Conservation (phyloP, 1,284 basidiomycete genomes). For the Tilletia caries region DNA sequence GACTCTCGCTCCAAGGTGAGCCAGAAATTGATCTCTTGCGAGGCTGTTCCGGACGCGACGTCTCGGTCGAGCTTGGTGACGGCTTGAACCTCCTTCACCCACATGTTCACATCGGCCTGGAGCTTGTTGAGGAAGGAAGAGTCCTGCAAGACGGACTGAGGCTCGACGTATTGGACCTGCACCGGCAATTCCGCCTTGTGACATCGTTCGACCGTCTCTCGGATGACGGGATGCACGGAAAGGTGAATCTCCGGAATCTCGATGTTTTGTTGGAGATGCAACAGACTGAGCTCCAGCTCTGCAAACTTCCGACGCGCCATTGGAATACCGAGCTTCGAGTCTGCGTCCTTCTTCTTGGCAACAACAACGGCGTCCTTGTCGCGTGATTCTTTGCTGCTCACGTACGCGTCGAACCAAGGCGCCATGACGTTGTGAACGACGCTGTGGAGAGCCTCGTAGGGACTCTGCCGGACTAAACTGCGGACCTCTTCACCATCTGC, state of each 20-base stretch:
- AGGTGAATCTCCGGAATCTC: slow-evolving; percentile 97
- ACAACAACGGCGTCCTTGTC: slow-evolving; percentile 27
- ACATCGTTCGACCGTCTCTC: slow-evolving; percentile 66
- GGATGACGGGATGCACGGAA: slow-evolving; percentile 82
- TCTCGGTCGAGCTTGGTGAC: slow-evolving; percentile 88
- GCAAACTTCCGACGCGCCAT: slow-evolving; percentile 99
- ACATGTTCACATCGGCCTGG: slow-evolving; percentile 88
- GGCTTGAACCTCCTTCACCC: slow-evolving; percentile 97
- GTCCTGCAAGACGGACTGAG: slow-evolving; percentile 70
- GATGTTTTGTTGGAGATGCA: slow-evolving; percentile 96
- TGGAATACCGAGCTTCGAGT: slow-evolving; percentile 79
- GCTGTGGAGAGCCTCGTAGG: slow-evolving; percentile 94
- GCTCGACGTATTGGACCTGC: slow-evolving; percentile 72
- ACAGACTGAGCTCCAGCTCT: slow-evolving; percentile 88
- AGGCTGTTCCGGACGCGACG: slow-evolving; percentile 90
- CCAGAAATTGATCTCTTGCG: slow-evolving; percentile 99
- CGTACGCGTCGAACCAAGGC: slow-evolving; percentile 97
- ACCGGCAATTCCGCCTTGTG: slow-evolving; percentile 62
- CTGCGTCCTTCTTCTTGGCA: slow-evolving; percentile 43
- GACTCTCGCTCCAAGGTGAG: slow-evolving; percentile 86
- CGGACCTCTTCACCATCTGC: slow-evolving; percentile 6
- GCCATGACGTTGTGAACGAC: slow-evolving; percentile 93
- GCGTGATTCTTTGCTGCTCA: slow-evolving; percentile 58
- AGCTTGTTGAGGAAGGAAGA: slow-evolving; percentile 88
- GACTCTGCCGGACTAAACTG: slow-evolving; percentile 54